Percentiles rank a stretch among this genome's conserved stretches.
Conservation (phyloP, 2,329 filamentous ascomycete species). For the Diaporthe sp. region DNA sequence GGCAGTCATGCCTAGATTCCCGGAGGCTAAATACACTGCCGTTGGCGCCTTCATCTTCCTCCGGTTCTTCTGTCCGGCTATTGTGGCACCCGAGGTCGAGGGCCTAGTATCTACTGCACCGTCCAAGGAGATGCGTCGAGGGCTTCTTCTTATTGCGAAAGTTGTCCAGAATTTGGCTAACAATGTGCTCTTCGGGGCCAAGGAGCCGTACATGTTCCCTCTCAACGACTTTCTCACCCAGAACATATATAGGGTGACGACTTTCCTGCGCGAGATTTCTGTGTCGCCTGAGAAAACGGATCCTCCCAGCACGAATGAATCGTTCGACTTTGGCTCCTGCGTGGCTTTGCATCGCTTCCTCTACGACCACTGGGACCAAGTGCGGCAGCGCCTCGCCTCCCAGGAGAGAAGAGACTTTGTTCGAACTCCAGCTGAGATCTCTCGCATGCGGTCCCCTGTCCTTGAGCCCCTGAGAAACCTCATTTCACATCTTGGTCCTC, state of each 20-base stretch:
- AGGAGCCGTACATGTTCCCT: conserved; percentile 81
- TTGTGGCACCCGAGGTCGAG: conserved; percentile 78
- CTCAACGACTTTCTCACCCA: conserved; percentile 78
- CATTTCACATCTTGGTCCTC: conserved; percentile 76
- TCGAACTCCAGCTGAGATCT: conserved; percentile 66
- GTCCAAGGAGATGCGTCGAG: conserved; percentile 78
- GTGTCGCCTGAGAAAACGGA: conserved; percentile 65
- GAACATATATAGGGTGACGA: conserved; percentile 77
- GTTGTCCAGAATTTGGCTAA: conserved; percentile 80
- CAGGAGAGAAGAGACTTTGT: conserved; percentile 71
- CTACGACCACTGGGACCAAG: conserved; percentile 80
- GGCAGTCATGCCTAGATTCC: conserved; percentile 74
- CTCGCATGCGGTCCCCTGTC: conserved; percentile 67
- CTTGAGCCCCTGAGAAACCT: conserved; percentile 72
- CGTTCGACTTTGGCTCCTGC: conserved; percentile 79
- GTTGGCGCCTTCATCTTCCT: conserved; percentile 81
- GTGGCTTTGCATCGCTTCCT: conserved; percentile 78
- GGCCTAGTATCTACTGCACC: conserved; percentile 73
- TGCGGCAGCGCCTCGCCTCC: conserved; percentile 74
- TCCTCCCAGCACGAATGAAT: conserved; percentile 58
- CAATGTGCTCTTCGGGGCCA: conserved; percentile 79
- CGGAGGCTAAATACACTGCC: conserved; percentile 79
- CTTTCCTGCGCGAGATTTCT: conserved; percentile 77
- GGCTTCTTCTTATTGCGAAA: conserved; percentile 78
- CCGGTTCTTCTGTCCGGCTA: conserved; percentile 80